Percentiles rank a stretch among this genome's conserved stretches.
These are phyloP conservation scores for Erysimum cheiranthoides DNA, from an alignment of 345 rosid species.

Conservation along the genomic window DNA sequence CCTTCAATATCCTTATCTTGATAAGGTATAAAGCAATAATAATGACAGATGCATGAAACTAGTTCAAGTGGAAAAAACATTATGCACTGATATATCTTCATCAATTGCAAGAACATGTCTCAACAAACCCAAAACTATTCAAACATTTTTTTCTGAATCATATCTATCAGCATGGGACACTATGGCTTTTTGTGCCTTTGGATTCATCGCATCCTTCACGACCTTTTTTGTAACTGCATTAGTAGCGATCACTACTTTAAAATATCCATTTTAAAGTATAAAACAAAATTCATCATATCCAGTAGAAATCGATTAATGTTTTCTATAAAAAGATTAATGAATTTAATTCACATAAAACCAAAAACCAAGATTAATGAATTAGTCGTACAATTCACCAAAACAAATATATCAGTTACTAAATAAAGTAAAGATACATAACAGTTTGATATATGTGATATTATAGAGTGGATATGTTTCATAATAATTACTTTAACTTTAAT, in stretches of 20 bases:
- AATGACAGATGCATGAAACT: slow-evolving; percentile 48
- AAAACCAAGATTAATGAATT: background rate
- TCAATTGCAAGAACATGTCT: slow-evolving; percentile 42
- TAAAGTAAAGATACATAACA: background rate
- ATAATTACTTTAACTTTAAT: slow-evolving; percentile 16
- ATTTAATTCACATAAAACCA: too few relatives aligned
- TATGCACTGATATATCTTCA: slow-evolving; percentile 39
- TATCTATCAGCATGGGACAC: slow-evolving; percentile 49
- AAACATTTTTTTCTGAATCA: slow-evolving; percentile 40
- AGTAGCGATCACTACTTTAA: slow-evolving; percentile 18
- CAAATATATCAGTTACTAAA: background rate
- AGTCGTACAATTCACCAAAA: background rate
- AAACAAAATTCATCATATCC: background rate
- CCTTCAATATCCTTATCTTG: slow-evolving; percentile 37
- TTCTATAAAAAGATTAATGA: background rate
- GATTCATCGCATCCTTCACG: slow-evolving; percentile 36
- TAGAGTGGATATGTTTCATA: slow-evolving; percentile 10
- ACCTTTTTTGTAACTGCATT: slow-evolving; percentile 11
- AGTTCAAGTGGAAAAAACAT: slow-evolving; percentile 43
- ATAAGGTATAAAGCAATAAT: slow-evolving; percentile 36
- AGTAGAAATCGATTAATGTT: background rate
- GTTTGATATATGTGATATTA: slow-evolving; percentile 5
- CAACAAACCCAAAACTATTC: slow-evolving; percentile 38
- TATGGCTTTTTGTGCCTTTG: slow-evolving; percentile 40
- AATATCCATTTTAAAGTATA: background rate